Base-by-base conservation (phyloP, 1,139 yeast species). In the Geotrichum candidum region DNA sequence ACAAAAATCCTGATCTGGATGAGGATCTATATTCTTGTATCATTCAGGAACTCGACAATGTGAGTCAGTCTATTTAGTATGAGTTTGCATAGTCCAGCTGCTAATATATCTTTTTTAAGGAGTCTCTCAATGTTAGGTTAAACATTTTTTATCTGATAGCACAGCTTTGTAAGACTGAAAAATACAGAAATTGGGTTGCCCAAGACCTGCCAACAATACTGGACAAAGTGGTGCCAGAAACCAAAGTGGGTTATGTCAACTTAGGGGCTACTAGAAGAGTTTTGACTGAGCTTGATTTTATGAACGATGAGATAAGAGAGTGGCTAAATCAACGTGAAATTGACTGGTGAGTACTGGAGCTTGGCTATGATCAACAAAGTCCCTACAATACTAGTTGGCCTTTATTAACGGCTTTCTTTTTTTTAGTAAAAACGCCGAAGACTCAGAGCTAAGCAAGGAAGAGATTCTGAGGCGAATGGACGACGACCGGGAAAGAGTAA, bases 21-120 rank as follows among this genome's bases (percentile, higher is more conserved):
- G 96, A 88, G 68, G 91, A 88, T 70, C 76, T 90, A 64, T 86
- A 86, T 70, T 85, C 89, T 1, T 83, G 88, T 61, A 82, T 90
- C 18, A 70, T 88, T 33, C 92, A 87, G 63, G 84, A 85, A n/a
- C 73, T 90, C n/a, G 79, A 80, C 53, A 83, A 79, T 15, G 62
- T 60, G 53, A 53, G 71, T 68, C 31, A n/a, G 2, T 29, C 23
- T 54, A 23, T 3, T 27, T 5, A 67, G 68, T 25, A 71, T 77
- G 5, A 48, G 38, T 13, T 10, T 33, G 23, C 60, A 27, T 25
- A 2, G 18, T 10, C n/a, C 27, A 2, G 3, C 25, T 11, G 11
- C 48, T 59, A 56, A 29, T 33, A 10, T 2, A 5, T 10, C 15
- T 3, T 53, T 54, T 4, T 27, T n/a, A 41, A 60, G 59, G 51